Evolutionary conservation across 495 filamentous ascomycete genomes (phyloP).

Genomic region (Aspergillus biplanus): DNA sequence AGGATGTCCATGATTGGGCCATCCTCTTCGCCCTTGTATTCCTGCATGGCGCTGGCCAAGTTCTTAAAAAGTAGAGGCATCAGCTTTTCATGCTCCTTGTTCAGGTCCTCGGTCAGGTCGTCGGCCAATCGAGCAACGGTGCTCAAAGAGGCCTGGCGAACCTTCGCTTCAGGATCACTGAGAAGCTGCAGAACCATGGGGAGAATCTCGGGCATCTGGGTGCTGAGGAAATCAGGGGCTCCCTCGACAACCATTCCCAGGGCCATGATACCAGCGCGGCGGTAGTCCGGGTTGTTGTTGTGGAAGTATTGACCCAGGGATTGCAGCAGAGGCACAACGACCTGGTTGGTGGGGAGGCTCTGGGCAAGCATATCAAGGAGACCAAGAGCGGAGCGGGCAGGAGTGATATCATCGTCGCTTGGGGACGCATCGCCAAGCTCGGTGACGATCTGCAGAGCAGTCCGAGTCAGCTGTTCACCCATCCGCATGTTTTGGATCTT

Average conservation of each 20-base stretch:
- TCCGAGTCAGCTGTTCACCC: constrained; percentile 83
- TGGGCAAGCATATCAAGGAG: constrained; percentile 86
- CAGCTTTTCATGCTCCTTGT: constrained; percentile 77
- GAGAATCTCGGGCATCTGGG: constrained; percentile 83
- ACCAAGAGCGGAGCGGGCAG: constrained; percentile 80
- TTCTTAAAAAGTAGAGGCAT: constrained; percentile 86
- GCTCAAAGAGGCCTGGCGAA: constrained; percentile 83
- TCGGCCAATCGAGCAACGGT: constrained; percentile 87
- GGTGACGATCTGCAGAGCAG: constrained; percentile 82
- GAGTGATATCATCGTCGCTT: constrained; percentile 87
- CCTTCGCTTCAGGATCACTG: constrained; percentile 77
- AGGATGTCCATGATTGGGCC: constrained; percentile 75
- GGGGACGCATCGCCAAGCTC: constrained; percentile 74
- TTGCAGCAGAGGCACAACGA: constrained; percentile 89
- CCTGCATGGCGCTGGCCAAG: constrained; percentile 74
- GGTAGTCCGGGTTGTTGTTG: constrained; percentile 70
- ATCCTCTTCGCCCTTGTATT: constrained; percentile 63
- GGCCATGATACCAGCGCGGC: constrained; percentile 88
- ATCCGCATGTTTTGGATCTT: constrained; percentile 88
- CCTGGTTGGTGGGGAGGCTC: constrained; percentile 88
- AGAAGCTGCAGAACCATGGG: constrained; percentile 84
- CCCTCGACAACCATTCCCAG: constrained; percentile 95
- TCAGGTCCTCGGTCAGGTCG: constrained; percentile 87
- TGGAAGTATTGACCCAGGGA: constrained; percentile 79
- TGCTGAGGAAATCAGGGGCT: constrained; percentile 92